phyloP scores from a whole-genome alignment of 129 eudicot species.

The Apium graveolens region DNA sequence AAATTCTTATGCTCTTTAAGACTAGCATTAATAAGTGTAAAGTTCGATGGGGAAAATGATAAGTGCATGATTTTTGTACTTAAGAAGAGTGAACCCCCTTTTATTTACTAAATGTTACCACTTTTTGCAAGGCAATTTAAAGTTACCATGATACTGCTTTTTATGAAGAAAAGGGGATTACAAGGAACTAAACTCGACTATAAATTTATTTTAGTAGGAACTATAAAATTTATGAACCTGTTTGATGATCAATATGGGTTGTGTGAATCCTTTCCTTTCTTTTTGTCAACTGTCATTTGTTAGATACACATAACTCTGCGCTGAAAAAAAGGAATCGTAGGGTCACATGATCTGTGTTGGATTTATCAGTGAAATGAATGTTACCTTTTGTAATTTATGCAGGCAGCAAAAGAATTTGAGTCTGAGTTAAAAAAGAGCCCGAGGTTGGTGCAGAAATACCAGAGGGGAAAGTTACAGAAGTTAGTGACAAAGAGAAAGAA shows the following conservation, averaged over 20 bases:
- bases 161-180: too few relatives aligned
- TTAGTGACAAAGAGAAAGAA: constrained; percentile 22
- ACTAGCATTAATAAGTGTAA: background rate
- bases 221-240: too few relatives aligned
- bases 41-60: background rate
- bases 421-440: constrained; percentile 47
- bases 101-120: background rate
- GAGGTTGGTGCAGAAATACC: constrained; percentile 21
- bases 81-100: background rate
- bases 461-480: constrained; percentile 16
- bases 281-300: background rate
- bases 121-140: too few relatives aligned
- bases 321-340: background rate
- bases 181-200: too few relatives aligned
- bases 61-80: background rate
- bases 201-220: too few relatives aligned
- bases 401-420: constrained; percentile 71
- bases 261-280: background rate
- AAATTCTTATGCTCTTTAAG: background rate
- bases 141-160: too few relatives aligned
- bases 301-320: background rate
- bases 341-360: background rate
- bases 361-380: background rate
- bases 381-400: background rate
- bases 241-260: background rate